Percentiles rank a stretch among this genome's conserved stretches.
Conservation (phyloP, 306 rosid genomes). For the Cicer pinnatifidum region DNA sequence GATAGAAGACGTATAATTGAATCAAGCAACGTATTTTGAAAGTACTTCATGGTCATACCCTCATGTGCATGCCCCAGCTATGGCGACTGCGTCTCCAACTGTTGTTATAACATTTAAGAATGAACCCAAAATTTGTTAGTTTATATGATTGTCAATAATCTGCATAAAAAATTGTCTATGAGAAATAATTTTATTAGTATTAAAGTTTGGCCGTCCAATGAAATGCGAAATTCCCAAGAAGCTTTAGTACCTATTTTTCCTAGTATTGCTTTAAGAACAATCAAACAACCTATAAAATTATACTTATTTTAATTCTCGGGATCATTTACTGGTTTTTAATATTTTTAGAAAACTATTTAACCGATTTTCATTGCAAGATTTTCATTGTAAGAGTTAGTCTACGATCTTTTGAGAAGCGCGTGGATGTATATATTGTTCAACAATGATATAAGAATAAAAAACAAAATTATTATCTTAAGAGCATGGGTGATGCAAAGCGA, state of each 20-base stretch:
- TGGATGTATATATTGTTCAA: slow-evolving; percentile 13
- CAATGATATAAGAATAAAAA: too few relatives aligned
- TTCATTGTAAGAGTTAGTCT: background rate
- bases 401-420: slow-evolving; percentile 54
- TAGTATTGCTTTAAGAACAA: slow-evolving; percentile 67
- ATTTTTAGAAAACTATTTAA: slow-evolving; percentile 41
- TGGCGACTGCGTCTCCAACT: slow-evolving; percentile 68
- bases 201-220: slow-evolving; percentile 64
- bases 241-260: slow-evolving; percentile 65
- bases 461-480: too few relatives aligned
- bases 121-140: slow-evolving; percentile 37
- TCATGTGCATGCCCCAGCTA: slow-evolving; percentile 69
- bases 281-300: slow-evolving; percentile 59
- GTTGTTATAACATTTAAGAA: slow-evolving; percentile 48
- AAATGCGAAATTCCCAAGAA: slow-evolving; percentile 72
- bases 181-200: slow-evolving; percentile 42
- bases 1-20: slow-evolving; percentile 58
- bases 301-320: slow-evolving; percentile 60
- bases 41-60: slow-evolving; percentile 44
- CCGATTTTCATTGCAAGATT: slow-evolving; percentile 16
- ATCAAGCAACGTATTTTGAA: slow-evolving; percentile 48
- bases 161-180: slow-evolving; percentile 27
- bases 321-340: slow-evolving; percentile 63
- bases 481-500: too few relatives aligned
- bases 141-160: slow-evolving; percentile 51